phyloP scores from a whole-genome alignment of 2,329 filamentous ascomycete species.

The Penicillium olsonii region DNA sequence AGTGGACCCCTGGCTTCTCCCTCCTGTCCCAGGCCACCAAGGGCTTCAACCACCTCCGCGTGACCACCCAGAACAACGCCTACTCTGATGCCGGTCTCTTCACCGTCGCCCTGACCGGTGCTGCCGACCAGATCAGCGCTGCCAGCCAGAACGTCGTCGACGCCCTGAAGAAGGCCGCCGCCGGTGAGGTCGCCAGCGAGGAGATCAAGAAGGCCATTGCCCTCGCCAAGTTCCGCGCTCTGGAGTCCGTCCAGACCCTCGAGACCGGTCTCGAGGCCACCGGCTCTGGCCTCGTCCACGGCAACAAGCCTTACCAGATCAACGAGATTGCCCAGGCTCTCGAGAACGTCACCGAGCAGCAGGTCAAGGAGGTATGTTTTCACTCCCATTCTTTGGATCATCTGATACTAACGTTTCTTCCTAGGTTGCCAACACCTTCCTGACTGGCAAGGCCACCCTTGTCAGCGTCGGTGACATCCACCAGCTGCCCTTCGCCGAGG shows the following conservation, averaged over 20 bases:
- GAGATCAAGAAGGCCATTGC: conserved; percentile 89
- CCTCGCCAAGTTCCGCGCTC: conserved; percentile 87
- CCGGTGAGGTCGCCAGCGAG: conserved; percentile 75
- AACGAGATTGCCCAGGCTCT: conserved; percentile 76
- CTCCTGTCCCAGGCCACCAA: conserved; percentile 78
- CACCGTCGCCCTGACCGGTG: conserved; percentile 76
- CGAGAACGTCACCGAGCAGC: conserved; percentile 77
- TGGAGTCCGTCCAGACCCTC: conserved; percentile 78
- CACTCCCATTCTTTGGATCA: neutral
- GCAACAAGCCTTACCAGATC: conserved; percentile 80
- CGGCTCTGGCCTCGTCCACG: conserved; percentile 79
- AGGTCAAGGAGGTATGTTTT: conserved; percentile 77
- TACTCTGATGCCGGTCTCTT: conserved; percentile 96
- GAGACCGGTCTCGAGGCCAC: conserved; percentile 77
- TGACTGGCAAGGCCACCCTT: conserved; percentile 86
- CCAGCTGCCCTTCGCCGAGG: conserved; percentile 87
- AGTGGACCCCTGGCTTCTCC: conserved; percentile 93
- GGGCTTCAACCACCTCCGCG: conserved; percentile 64
- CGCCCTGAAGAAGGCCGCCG: conserved; percentile 76
- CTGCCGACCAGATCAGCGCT: conserved; percentile 69
- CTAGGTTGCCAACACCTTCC: conserved; percentile 82
- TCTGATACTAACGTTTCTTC: conserved; percentile 32
- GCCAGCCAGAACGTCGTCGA: conserved; percentile 77
- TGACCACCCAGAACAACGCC: conserved; percentile 73
- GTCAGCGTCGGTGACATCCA: conserved; percentile 89